phyloP scores from a whole-genome alignment of 805 yeast genomes.

The Wickerhamomyces strasburgensis region DNA sequence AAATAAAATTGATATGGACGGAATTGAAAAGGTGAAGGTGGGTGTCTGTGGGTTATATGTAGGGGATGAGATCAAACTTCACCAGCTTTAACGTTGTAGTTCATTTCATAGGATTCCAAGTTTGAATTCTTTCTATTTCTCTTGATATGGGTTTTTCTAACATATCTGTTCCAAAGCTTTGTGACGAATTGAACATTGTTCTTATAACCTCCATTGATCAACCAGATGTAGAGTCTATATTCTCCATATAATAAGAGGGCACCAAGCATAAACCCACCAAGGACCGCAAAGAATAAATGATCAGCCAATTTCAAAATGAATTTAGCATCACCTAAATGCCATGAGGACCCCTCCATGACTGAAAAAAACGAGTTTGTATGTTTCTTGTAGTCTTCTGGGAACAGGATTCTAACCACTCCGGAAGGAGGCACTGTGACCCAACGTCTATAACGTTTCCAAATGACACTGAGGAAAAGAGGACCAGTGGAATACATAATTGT shows the following conservation, averaged over 20 bases:
- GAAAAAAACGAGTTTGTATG: conserved; percentile 61
- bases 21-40: neutral
- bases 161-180: conserved; percentile 15
- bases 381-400: conserved; percentile 69
- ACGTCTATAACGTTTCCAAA: conserved; percentile 84
- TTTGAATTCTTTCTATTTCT: conserved; percentile 27
- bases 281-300: conserved; percentile 68
- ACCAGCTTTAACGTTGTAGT: conserved; percentile 3
- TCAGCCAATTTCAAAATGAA: conserved; percentile 68
- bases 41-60: neutral
- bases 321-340: conserved; percentile 88
- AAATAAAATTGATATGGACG: neutral
- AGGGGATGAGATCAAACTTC: neutral
- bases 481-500: conserved; percentile 95
- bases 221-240: conserved; percentile 39
- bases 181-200: conserved; percentile 12
- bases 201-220: conserved; percentile 28
- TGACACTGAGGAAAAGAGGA: conserved; percentile 77
- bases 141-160: conserved; percentile 15
- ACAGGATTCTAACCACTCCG: conserved; percentile 61
- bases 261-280: conserved; percentile 64
- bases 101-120: conserved; percentile 19
- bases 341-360: conserved; percentile 78
- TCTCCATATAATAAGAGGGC: conserved; percentile 41
- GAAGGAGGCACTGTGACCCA: conserved; percentile 62